Conservation (phyloP, 1,139 yeast species). For the Kodamaea arcana region DNA sequence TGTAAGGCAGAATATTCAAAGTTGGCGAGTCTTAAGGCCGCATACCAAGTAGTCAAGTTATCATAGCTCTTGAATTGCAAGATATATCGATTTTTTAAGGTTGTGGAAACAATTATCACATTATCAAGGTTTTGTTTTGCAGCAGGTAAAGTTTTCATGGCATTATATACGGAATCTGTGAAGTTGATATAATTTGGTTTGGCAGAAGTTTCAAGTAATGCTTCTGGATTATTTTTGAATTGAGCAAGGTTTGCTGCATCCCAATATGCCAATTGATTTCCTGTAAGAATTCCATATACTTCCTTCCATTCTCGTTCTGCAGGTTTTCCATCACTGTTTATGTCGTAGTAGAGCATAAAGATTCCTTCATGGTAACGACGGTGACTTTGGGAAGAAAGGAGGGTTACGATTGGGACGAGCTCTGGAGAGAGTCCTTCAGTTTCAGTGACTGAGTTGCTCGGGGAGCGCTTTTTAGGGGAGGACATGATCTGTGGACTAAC, state of each 20-base stretch:
- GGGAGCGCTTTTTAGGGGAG: constrained; percentile 10
- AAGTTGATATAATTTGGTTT: constrained; percentile 90
- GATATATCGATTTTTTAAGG: constrained; percentile 80
- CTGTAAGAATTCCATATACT: constrained; percentile 86
- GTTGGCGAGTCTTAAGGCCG: constrained; percentile 74
- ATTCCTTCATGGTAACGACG: constrained; percentile 73
- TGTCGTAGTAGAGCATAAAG: constrained; percentile 66
- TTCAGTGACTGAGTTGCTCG: constrained; percentile 4
- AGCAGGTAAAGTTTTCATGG: constrained; percentile 58
- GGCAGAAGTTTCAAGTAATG: constrained; percentile 49
- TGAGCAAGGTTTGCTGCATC: constrained; percentile 73
- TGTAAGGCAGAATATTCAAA: constrained; percentile 81
- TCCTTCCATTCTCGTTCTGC: constrained; percentile 84
- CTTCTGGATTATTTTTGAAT: constrained; percentile 46
- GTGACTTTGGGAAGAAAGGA: constrained; percentile 67
- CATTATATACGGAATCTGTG: constrained; percentile 84
- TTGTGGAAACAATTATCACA: constrained; percentile 83
- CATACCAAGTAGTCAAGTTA: constrained; percentile 64
- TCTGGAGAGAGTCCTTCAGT: constrained; percentile 48
- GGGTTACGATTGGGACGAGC: constrained; percentile 68
- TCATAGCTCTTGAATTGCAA: constrained; percentile 66
- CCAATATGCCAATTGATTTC: constrained; percentile 91
- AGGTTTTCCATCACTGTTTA: constrained; percentile 81
- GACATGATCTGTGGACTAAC: too few species aligned
- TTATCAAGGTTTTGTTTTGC: constrained; percentile 65